phyloP scores from a whole-genome alignment of 805 yeast genomes.

The Candida coleopterorum region DNA sequence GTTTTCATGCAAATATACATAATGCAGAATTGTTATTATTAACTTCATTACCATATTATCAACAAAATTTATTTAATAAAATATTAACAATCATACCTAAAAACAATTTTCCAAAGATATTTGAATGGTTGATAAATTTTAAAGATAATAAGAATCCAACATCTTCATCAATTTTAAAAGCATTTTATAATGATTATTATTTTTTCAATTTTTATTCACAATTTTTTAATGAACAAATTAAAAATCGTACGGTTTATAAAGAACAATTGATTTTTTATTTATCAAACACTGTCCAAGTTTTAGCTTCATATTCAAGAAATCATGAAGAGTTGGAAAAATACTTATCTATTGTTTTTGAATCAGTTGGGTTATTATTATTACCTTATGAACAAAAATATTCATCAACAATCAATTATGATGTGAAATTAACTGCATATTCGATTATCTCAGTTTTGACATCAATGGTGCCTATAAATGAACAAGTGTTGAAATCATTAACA shows the following conservation, averaged over 20 bases:
- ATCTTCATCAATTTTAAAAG: slow-evolving; percentile 61
- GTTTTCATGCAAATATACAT: slow-evolving; percentile 79
- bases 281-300: slow-evolving; percentile 60
- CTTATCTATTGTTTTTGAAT: slow-evolving; percentile 56
- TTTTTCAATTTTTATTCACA: slow-evolving; percentile 63
- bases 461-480: slow-evolving; percentile 53
- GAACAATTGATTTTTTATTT: slow-evolving; percentile 76
- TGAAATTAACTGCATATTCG: slow-evolving; percentile 81
- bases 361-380: slow-evolving; percentile 49
- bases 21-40: slow-evolving; percentile 71
- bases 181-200: slow-evolving; percentile 61
- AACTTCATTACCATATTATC: slow-evolving; percentile 77
- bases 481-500: slow-evolving; percentile 28
- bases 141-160: slow-evolving; percentile 70
- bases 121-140: slow-evolving; percentile 64
- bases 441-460: slow-evolving; percentile 72
- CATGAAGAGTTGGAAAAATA: slow-evolving; percentile 39
- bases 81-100: slow-evolving; percentile 66
- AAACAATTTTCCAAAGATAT: slow-evolving; percentile 64
- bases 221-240: slow-evolving; percentile 46
- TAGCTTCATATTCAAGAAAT: slow-evolving; percentile 56
- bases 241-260: slow-evolving; percentile 56
- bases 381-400: slow-evolving; percentile 28
- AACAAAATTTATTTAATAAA: slow-evolving; percentile 67
- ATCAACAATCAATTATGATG: slow-evolving; percentile 37